Base-by-base conservation (phyloP, 306 rosid genomes). In the Sicyos baderoa region DNA sequence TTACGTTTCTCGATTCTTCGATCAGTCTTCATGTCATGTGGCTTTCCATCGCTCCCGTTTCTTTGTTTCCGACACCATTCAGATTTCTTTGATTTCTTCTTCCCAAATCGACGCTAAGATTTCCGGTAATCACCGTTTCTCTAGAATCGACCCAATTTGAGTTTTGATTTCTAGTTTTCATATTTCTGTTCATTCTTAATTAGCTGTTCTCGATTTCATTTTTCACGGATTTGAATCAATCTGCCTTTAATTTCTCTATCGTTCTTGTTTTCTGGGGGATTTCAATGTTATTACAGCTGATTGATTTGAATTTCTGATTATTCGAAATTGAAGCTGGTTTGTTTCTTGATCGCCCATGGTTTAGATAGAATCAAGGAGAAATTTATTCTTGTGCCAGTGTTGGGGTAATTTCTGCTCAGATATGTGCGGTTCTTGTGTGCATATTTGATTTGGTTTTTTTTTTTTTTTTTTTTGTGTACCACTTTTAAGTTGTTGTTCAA, bases 331-430 rank as follows among this genome's bases (percentile, higher is more conserved):
- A 23, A 22, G 35, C 35, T 11, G 27, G 62, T 56, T 32, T 56
- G 62, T 56, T 56, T 23, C n/a, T 56, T 62, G 68, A 62, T 62
- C 50, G 42, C 50, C 14, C 27, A 37, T 40, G 49, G 68, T 62
- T 62, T 62, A 35, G 49, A 61, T 62, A 35, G 49, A 61, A 61
- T 61, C 68, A 37, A 37, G 44, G 9, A 37, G 44, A 37, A 37
- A 37, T 37, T 0, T 37, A 37, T 37, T 37, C 9, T 37, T 37
- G 9, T 37, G 9, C 44, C 44, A 37, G 44, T 37, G 7, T 37
- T 37, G 68, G 44, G 1, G 44, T 7, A 6, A 27, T 3, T 4
- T 25, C 4, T 27, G 42, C 18, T 58, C 18, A 27, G 42, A 27
- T 19, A 19, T 29, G 15, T 60, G 45, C 16, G 13, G 66, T 14